Evolutionary conservation across 176 grass and related monocot species (phyloP), one percentile per base, ranked within the genome.

Genomic region (Carex scoparia): DNA sequence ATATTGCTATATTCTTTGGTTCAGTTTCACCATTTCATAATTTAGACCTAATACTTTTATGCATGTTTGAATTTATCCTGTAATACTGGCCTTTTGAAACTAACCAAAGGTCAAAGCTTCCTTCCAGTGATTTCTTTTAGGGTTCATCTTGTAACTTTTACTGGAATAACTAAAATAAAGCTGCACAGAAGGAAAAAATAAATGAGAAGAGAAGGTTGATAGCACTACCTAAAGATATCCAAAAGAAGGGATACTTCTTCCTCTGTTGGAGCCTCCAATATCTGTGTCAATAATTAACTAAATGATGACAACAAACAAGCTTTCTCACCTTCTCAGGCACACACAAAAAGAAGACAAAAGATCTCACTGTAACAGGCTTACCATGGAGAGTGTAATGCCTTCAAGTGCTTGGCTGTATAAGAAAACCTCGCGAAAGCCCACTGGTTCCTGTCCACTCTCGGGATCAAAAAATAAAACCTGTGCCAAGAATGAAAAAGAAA

Each of bases 351-450:
- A 67, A 66, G 23, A 12, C n/a, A 68, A 83, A 81, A 27, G 2
- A 30, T 68, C 11, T 37, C 7, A 23, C 73, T 88, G 31, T 82
- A 82, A 27, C 68, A 76, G 89, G 89, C 87, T 91, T 90, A 99
- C 96, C 96, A 92, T 99, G 81, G 96, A 94, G 67, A 99, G 85
- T n/a, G 91, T 92, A 88, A 99, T 99, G 75, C 96, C 96, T 91
- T 99, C 96, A 77, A 95, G 93, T 10, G 93, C 93, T 87, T 99
- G 96, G 84, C 96, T 99, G 65, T 99, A 88, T 77, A 99, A 89
- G 80, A 99, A 99, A 18, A 99, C 93, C 80, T 94, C 91, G 19
- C 85, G 88, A 72, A 99, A 95, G 38, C 88, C 93, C 90, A 99
- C 89, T 63, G 96, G 96, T 84, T 92, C 67, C 73, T 87, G 91